A percentile compares a stretch with the other conserved stretches of the same genome.
Evolutionary conservation across 2,329 filamentous ascomycete species (phyloP).

Genomic region (Nemania sp.): DNA sequence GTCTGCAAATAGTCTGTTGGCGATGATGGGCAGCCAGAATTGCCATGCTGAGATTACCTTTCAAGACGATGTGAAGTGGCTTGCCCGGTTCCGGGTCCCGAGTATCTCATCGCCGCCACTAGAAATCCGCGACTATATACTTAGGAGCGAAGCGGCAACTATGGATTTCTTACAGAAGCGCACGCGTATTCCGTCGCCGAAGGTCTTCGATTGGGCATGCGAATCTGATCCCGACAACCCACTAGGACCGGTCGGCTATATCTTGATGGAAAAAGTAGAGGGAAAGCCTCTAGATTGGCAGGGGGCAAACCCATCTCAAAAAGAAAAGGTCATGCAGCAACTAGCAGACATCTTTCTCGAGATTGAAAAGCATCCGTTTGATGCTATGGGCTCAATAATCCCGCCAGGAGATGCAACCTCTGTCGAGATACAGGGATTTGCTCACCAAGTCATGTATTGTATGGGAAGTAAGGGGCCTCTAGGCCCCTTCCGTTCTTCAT

Average conservation of each 20-base stretch:
- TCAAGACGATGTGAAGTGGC: constrained; percentile 44
- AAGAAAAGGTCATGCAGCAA: constrained; percentile 50
- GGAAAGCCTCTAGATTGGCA: constrained; percentile 53
- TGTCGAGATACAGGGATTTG: constrained; percentile 40
- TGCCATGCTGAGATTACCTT: constrained; percentile 49
- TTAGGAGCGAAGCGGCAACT: constrained; percentile 47
- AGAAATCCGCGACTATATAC: constrained; percentile 43
- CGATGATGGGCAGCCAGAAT: constrained; percentile 48
- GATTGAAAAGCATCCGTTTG: constrained; percentile 51
- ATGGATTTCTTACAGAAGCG: constrained; percentile 43
- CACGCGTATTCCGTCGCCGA: constrained; percentile 51
- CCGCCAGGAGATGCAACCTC: constrained; percentile 4
- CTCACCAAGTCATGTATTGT: constrained; percentile 39
- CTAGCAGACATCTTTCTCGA: constrained; percentile 51
- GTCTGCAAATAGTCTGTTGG: constrained; percentile 37
- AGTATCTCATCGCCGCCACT: constrained; percentile 41
- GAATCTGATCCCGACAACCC: constrained; percentile 49
- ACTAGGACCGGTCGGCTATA: constrained; percentile 53
- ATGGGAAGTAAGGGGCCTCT: constrained; percentile 16
- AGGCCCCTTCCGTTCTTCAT: constrained; percentile 46
- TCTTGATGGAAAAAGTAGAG: constrained; percentile 57
- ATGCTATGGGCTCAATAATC: constrained; percentile 46
- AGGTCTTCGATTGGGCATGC: constrained; percentile 52
- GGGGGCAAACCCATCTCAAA: constrained; percentile 44
- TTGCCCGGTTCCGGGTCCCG: constrained; percentile 45